A percentile compares a stretch with the other conserved stretches of the same genome.
These are phyloP conservation scores for Cercospora janseana DNA, from an alignment of 2,329 filamentous ascomycete genomes.

Conservation along the genomic window DNA sequence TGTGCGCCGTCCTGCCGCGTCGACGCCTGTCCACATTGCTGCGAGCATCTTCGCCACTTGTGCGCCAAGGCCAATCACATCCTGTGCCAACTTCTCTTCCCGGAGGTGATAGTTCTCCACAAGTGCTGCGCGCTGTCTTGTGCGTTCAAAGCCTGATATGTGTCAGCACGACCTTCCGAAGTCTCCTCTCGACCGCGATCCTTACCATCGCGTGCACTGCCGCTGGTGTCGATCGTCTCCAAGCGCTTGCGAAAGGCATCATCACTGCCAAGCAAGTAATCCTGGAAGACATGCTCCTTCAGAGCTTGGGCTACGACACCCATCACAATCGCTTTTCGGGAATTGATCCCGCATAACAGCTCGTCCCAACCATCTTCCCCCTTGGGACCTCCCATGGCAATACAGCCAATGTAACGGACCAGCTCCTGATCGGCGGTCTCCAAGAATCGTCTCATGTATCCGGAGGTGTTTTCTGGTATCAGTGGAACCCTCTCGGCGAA, in stretches of 20 bases:
- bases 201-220: constrained; percentile 43
- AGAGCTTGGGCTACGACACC: constrained; percentile 33
- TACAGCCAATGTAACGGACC: constrained; percentile 36
- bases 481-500: neutral
- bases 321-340: constrained; percentile 28
- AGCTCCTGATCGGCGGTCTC: constrained; percentile 19
- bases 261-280: constrained; percentile 32
- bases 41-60: constrained; percentile 24
- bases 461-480: neutral
- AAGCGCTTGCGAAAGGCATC: constrained; percentile 31
- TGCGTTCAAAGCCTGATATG: constrained; percentile 32
- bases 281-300: constrained; percentile 35
- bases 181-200: no score
- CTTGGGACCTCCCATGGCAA: constrained; percentile 30
- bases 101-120: constrained; percentile 9
- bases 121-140: constrained; percentile 23
- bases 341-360: constrained; percentile 21
- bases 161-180: no score
- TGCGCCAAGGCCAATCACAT: neutral
- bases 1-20: neutral
- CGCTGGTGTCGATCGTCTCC: constrained; percentile 39
- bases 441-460: constrained; percentile 5
- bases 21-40: constrained; percentile 17
- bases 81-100: neutral
- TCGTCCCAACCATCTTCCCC: constrained; percentile 29